Conservation (phyloP, 805 yeast species). For the Yamadazyma kitorensis region DNA sequence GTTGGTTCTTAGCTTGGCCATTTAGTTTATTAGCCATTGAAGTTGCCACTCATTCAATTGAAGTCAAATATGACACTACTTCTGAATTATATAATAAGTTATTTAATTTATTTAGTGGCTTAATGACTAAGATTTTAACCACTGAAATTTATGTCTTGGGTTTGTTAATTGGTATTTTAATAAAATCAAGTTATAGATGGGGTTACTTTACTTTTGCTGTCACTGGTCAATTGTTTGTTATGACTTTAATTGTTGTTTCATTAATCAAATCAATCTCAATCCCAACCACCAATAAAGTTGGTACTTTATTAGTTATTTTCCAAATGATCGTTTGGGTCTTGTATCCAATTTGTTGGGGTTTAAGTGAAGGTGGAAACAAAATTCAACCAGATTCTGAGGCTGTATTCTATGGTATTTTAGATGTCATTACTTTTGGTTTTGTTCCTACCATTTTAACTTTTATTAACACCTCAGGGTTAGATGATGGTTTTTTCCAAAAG, state of each 20-base stretch:
- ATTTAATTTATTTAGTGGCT: conserved; percentile 30
- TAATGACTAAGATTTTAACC: conserved; percentile 42
- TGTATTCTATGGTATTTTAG: conserved; percentile 59
- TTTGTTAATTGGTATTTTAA: conserved; percentile 54
- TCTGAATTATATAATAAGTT: conserved; percentile 26
- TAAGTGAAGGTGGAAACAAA: conserved; percentile 62
- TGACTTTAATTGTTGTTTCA: conserved; percentile 25
- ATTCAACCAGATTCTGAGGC: conserved; percentile 58
- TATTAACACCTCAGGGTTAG: conserved; percentile 20
- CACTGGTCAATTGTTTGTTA: conserved; percentile 39
- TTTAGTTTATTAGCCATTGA: conserved; percentile 31
- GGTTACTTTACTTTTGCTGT: conserved; percentile 62
- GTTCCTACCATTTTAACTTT: conserved; percentile 39
- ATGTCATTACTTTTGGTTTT: conserved; percentile 42
- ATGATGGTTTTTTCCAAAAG: conserved; percentile 26
- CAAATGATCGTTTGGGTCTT: conserved; percentile 45
- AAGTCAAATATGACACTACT: conserved; percentile 28
- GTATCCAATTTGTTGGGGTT: conserved; percentile 50
- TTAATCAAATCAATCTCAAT: conserved; percentile 7
- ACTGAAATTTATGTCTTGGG: conserved; percentile 50
- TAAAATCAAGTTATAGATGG: conserved; percentile 60
- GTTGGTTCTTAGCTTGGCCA: conserved; percentile 58
- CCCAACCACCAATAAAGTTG: conserved; percentile 9
- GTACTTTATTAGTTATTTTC: conserved; percentile 22
- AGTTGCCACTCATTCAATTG: conserved; percentile 27